Conservation (phyloP, 495 filamentous ascomycete species). For the Collariella sp. region DNA sequence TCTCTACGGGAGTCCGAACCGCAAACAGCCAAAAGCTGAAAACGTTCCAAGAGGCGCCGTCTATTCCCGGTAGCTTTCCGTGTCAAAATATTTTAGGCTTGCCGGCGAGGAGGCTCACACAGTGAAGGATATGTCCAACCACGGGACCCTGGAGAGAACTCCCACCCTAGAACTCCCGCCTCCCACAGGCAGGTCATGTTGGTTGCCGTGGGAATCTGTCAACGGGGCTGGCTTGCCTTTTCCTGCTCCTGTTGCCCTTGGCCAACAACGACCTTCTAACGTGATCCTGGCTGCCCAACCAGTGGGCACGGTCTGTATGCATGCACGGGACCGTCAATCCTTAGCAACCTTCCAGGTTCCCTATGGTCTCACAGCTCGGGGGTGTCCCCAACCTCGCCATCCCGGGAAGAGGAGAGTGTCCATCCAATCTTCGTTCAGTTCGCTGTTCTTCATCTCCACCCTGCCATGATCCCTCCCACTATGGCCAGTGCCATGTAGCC, state of each 20-base stretch:
- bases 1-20: no score
- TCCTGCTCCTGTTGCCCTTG: constrained; percentile 3
- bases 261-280: constrained; percentile 8
- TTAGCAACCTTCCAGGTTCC: neutral
- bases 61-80: no score
- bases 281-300: constrained; percentile 7
- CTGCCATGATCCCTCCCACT: neutral
- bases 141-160: neutral
- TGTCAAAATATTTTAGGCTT: no score
- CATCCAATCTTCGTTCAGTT: constrained; percentile 3
- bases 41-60: no score
- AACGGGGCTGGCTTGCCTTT: constrained; percentile 2
- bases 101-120: no score
- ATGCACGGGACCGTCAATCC: constrained; percentile 5
- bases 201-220: neutral
- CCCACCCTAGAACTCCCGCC: neutral
- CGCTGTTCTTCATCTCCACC: constrained; percentile 6
- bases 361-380: constrained; percentile 6
- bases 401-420: neutral
- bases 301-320: neutral
- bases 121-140: no score
- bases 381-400: constrained; percentile 16
- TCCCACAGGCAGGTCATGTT: neutral
- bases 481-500: constrained; percentile 4
- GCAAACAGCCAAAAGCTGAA: no score